A percentile compares a stretch with the other conserved stretches of the same genome.
phyloP scores from a whole-genome alignment of 169 alveolate species.

The Plasmodium chabaudi region DNA sequence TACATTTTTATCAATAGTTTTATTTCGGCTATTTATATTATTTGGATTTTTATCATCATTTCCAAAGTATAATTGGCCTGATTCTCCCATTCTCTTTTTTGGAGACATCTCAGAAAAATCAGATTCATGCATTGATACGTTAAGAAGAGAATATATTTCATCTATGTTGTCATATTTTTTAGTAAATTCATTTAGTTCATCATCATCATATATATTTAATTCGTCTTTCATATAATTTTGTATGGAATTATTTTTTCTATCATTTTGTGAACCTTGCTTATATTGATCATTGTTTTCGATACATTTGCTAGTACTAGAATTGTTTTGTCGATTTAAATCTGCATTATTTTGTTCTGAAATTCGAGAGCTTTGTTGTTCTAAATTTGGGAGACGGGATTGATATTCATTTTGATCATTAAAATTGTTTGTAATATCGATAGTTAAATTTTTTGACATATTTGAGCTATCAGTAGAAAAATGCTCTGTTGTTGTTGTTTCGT shows the following conservation, averaged over 20 bases:
- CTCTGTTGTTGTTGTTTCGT: slow-evolving; percentile 25
- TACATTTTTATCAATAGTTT: no score
- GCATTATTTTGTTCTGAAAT: neutral
- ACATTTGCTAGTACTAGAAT: neutral
- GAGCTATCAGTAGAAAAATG: slow-evolving; percentile 44
- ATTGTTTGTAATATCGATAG: neutral
- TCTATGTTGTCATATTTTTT: neutral
- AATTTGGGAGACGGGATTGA: neutral
- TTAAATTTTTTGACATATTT: slow-evolving; percentile 30
- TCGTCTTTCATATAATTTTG: neutral
- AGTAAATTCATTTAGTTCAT: neutral
- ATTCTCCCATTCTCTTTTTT: no score
- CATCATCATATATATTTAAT: neutral
- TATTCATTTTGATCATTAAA: slow-evolving; percentile 3
- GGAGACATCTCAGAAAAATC: no score
- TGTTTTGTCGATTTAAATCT: neutral
- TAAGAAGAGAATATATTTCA: neutral
- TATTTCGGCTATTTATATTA: no score
- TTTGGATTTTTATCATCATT: no score
- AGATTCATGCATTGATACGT: neutral
- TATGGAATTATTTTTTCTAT: neutral
- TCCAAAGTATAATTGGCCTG: no score
- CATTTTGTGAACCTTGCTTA: neutral
- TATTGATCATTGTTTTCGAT: neutral
- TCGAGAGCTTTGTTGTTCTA: neutral